Evolutionary conservation across 345 rosid genomes (phyloP).

Genomic region (Citrus hindsii): DNA sequence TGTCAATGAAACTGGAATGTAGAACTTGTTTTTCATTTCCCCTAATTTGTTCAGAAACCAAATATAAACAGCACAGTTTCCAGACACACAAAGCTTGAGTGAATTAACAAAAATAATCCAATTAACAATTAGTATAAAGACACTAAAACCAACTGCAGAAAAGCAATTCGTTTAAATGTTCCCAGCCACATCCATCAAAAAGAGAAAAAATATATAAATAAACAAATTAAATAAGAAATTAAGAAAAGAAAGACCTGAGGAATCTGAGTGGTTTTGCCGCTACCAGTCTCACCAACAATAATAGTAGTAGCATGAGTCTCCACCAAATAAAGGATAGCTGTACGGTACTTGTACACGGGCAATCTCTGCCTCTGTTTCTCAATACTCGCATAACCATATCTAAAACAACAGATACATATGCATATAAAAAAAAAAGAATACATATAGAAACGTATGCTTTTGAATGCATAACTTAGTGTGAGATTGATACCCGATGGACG

Average conservation of each 20-base stretch:
- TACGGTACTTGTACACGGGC: slow-evolving; percentile 81
- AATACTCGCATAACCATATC: slow-evolving; percentile 64
- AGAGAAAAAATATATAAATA: not conserved
- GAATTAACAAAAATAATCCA: not conserved
- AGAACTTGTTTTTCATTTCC: slow-evolving; percentile 1
- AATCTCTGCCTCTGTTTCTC: slow-evolving; percentile 91
- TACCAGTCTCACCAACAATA: slow-evolving; percentile 95
- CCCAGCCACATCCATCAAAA: not conserved
- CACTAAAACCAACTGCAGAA: not conserved
- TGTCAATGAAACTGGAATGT: not conserved
- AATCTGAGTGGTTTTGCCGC: slow-evolving; percentile 97
- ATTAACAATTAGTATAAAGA: not conserved
- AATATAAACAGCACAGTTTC: not conserved
- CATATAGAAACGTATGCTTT: not conserved
- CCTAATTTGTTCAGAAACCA: not conserved
- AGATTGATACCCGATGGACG: slow-evolving; percentile 54
- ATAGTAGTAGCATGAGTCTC: slow-evolving; percentile 92
- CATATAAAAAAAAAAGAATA: not conserved
- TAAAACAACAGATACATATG: slow-evolving; percentile 1
- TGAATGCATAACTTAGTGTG: not conserved
- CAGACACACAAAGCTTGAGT: not conserved
- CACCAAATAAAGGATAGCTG: slow-evolving; percentile 75
- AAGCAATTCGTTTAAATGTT: not conserved
- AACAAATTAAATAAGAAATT: not conserved
- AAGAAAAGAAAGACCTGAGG: slow-evolving; percentile 59